Evolutionary conservation across 768 basidiomycete species (phyloP).

Genomic region (Leucogyrophana mollusca): DNA sequence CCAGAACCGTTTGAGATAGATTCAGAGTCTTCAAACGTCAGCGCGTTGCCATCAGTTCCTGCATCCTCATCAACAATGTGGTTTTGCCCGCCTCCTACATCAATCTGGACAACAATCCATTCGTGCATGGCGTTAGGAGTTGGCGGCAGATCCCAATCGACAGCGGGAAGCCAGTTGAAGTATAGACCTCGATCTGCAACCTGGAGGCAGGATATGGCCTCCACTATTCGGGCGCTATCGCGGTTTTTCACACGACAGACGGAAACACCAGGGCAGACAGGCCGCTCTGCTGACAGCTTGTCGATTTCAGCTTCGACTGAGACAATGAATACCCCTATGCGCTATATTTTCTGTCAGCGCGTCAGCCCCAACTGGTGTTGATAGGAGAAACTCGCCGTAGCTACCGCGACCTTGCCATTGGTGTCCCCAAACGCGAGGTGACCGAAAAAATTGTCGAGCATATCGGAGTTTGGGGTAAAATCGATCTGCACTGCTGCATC

Average conservation of each 20-base stretch:
- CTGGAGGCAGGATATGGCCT: constrained; percentile 49
- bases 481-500: constrained; percentile 28
- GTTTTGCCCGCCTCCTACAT: not conserved
- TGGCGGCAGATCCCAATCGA: not conserved
- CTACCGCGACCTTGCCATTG: constrained; percentile 43
- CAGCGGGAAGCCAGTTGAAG: constrained; percentile 41
- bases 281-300: constrained; percentile 22
- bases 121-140: not conserved
- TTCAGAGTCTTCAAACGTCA: no score
- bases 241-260: constrained; percentile 16
- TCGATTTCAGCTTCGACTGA: constrained; percentile 23
- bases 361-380: not conserved
- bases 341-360: not conserved
- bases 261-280: constrained; percentile 30
- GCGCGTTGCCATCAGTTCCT: not conserved
- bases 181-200: constrained; percentile 53
- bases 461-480: constrained; percentile 15
- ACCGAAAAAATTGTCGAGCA: constrained; percentile 26
- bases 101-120: not conserved
- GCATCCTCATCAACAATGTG: not conserved
- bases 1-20: no score
- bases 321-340: constrained; percentile 23
- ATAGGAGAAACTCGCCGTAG: constrained; percentile 39
- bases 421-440: constrained; percentile 50
- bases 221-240: constrained; percentile 14